These are phyloP conservation scores for Pachyrhizus erosus DNA, from an alignment of 306 rosid genomes.

Conservation along the genomic window DNA sequence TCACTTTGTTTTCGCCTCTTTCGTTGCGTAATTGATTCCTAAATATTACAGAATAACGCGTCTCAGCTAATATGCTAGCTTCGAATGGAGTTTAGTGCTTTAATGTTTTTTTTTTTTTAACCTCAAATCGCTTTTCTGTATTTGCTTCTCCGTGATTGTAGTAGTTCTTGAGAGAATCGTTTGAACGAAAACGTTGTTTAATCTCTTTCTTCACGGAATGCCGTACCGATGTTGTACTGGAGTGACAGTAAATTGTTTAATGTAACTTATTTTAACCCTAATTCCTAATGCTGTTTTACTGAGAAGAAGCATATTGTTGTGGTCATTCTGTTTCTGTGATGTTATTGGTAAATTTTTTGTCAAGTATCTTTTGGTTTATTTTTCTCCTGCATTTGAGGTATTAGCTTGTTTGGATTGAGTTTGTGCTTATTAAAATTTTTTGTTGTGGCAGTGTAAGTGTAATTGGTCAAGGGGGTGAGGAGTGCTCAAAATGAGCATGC, in stretches of 20 bases:
- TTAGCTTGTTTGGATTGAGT: constrained; percentile 11
- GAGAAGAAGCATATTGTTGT: not conserved
- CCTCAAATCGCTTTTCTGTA: not conserved
- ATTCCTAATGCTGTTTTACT: not conserved
- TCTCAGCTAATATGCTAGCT: constrained; percentile 50
- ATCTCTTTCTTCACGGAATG: not conserved
- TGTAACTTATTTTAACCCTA: constrained; percentile 35
- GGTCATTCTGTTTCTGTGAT: not conserved
- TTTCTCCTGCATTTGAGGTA: not conserved
- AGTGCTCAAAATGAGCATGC: constrained; percentile 56
- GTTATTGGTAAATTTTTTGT: not conserved
- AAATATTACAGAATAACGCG: not conserved
- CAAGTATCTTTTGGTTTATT: not conserved
- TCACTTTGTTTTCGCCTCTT: not conserved
- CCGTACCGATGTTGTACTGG: not conserved
- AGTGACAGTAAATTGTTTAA: not conserved
- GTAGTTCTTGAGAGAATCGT: constrained; percentile 7
- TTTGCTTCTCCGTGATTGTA: not conserved
- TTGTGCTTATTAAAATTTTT: constrained; percentile 18
- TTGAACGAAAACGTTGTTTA: constrained; percentile 3
- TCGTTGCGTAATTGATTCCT: not conserved
- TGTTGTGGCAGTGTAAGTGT: constrained; percentile 39
- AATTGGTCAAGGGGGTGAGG: constrained; percentile 38
- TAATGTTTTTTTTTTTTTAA: constrained; percentile 10
- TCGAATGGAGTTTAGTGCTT: constrained; percentile 9